These are phyloP conservation scores for Aspergillus funiculosus DNA, from an alignment of 495 filamentous ascomycete genomes.

Conservation along the genomic window DNA sequence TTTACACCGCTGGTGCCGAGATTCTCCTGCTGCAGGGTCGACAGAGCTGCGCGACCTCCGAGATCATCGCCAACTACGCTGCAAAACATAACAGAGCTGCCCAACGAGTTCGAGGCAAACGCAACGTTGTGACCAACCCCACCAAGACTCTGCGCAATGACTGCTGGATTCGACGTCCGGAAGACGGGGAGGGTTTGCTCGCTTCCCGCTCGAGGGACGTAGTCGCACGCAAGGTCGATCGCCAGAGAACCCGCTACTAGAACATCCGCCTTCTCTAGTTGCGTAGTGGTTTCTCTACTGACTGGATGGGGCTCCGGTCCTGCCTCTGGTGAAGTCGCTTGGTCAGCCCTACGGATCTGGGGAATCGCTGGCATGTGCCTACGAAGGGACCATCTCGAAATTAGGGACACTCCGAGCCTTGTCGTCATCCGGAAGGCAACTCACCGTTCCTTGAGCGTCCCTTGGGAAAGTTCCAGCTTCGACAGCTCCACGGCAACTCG, in stretches of 20 bases:
- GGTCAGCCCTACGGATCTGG: slow-evolving; percentile 22
- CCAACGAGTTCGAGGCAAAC: slow-evolving; percentile 62
- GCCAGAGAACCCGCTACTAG: slow-evolving; percentile 86
- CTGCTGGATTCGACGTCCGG: slow-evolving; percentile 81
- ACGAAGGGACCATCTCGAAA: slow-evolving; percentile 26
- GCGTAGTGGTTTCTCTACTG: slow-evolving; percentile 9
- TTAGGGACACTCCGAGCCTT: slow-evolving; percentile 26
- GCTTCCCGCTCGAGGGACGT: slow-evolving; percentile 38
- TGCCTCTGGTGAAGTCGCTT: slow-evolving; percentile 21
- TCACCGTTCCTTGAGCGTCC: slow-evolving; percentile 36
- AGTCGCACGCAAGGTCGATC: slow-evolving; percentile 82
- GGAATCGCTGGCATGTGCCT: slow-evolving; percentile 42
- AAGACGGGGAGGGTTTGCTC: slow-evolving; percentile 44
- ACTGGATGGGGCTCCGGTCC: slow-evolving; percentile 9
- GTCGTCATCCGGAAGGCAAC: slow-evolving; percentile 15
- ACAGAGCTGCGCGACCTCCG: slow-evolving; percentile 64
- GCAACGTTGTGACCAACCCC: slow-evolving; percentile 96
- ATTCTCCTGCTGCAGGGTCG: slow-evolving; percentile 53
- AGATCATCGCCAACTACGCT: slow-evolving; percentile 73
- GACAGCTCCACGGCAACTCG: slow-evolving; percentile 72
- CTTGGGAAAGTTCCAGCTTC: slow-evolving; percentile 50
- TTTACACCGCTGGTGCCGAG: slow-evolving; percentile 60
- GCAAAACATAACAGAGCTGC: slow-evolving; percentile 58
- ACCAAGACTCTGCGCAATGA: slow-evolving; percentile 74
- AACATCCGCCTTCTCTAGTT: slow-evolving; percentile 49